Base-by-base conservation (phyloP, 306 rosid species). In the Cicer pinnatifidum region DNA sequence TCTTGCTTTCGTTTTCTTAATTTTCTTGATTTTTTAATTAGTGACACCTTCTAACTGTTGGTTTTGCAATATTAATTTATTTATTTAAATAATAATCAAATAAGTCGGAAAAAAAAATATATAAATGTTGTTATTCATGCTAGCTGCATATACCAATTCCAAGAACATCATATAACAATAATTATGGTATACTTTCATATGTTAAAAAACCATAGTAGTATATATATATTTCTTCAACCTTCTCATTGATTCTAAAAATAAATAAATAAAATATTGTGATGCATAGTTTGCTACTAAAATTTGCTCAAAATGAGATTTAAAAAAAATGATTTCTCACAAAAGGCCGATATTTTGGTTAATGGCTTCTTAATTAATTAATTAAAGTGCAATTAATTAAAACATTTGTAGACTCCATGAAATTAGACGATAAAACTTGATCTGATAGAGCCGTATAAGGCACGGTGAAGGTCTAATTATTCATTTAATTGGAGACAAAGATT, bases 371-470 rank as follows among this genome's bases (percentile, higher is more conserved):
- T 43, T 60, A 35, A 33, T 50, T 40, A 59, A 73, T 41, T 40
- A 2, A 43, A 67, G 56, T 50, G 44, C 63, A 39, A 39, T 73
- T n/a, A 43, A 56, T 57, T 61, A 68, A 74, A 48, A 48, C 58
- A 59, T 50, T 35, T 68, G 5, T 69, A n/a, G 33, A 62, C 44
- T 60, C 54, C 67, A 57, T 48, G 48, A 58, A 59, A 33, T 33
- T 59, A 80, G 46, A 67, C 11, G 73, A 80, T 80, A 60, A 51
- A 46, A 12, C 72, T 60, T 61, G 77, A 75, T 75, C 68, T 33
- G 52, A 28, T 63, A 23, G 57, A 52, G 8, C 8, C 45, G 19
- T 59, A 68, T 12, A 15, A 43, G 35, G 35, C 35, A 75, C 17
- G 40, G 6, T 16, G 12, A 39, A 38, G 59, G 8, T 7, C 13